Evolutionary conservation across 805 yeast species (phyloP).

Genomic region (Ogataea paradorogensis): DNA sequence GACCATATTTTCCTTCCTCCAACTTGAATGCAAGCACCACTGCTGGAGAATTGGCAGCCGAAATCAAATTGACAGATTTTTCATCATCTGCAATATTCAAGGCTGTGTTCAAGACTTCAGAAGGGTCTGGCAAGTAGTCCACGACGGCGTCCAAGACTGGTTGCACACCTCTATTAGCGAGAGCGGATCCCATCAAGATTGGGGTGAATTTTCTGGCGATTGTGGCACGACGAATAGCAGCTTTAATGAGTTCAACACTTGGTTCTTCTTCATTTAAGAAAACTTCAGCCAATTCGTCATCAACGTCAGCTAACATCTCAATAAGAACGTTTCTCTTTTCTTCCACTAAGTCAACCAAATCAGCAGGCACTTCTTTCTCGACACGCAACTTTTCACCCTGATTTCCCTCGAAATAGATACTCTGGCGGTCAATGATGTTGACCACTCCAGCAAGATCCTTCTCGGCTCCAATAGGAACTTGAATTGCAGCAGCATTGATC

Average conservation of each 20-base stretch:
- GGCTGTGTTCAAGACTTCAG: constrained; percentile 88
- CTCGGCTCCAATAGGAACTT: constrained; percentile 97
- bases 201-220: constrained; percentile 96
- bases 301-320: constrained; percentile 96
- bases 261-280: constrained; percentile 90
- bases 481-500: constrained; percentile 95
- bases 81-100: constrained; percentile 68
- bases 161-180: constrained; percentile 95
- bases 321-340: constrained; percentile 84
- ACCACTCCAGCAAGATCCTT: constrained; percentile 82
- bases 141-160: constrained; percentile 94
- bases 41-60: constrained; percentile 73
- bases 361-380: constrained; percentile 66
- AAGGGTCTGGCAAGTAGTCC: constrained; percentile 93
- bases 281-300: constrained; percentile 94
- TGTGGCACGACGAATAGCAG: constrained; percentile 91
- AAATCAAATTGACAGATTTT: constrained; percentile 67
- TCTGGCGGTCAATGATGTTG: constrained; percentile 83
- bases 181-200: constrained; percentile 99
- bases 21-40: constrained; percentile 98
- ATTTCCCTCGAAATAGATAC: constrained; percentile 82
- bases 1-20: constrained; percentile 98
- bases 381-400: constrained; percentile 82
- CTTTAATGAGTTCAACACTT: constrained; percentile 74
- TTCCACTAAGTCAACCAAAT: constrained; percentile 76